These are phyloP conservation scores for Irpex rosettiformis DNA, from an alignment of 1,284 basidiomycete genomes.

Conservation along the genomic window DNA sequence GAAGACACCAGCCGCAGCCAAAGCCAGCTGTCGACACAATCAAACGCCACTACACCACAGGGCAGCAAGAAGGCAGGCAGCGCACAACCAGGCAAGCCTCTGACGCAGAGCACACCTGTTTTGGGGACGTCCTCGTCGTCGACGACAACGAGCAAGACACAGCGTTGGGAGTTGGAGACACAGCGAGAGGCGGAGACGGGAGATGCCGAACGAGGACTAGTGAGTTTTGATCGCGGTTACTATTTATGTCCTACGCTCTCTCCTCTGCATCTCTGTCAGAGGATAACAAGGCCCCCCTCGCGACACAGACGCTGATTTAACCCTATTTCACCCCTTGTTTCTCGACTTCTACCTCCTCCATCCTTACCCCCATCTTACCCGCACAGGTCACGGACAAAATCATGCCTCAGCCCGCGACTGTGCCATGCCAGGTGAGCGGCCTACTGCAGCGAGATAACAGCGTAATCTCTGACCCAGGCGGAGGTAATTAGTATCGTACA, in stretches of 20 bases:
- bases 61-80: neutral
- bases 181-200: neutral
- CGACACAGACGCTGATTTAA: neutral
- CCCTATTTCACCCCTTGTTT: neutral
- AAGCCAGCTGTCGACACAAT: neutral
- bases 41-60: neutral
- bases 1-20: neutral
- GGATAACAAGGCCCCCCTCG: neutral
- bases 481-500: slow-evolving; percentile 76
- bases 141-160: neutral
- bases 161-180: neutral
- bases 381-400: neutral
- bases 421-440: slow-evolving; percentile 57
- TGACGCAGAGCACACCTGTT: neutral
- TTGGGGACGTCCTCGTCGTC: neutral
- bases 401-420: slow-evolving; percentile 37
- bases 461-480: neutral
- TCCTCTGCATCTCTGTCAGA: neutral
- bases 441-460: neutral
- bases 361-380: neutral
- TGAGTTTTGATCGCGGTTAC: neutral
- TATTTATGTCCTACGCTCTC: neutral
- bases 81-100: neutral
- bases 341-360: no score
- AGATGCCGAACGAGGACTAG: neutral